Evolutionary conservation across 768 basidiomycete genomes (phyloP).

Genomic region (Tulasnella sp.): DNA sequence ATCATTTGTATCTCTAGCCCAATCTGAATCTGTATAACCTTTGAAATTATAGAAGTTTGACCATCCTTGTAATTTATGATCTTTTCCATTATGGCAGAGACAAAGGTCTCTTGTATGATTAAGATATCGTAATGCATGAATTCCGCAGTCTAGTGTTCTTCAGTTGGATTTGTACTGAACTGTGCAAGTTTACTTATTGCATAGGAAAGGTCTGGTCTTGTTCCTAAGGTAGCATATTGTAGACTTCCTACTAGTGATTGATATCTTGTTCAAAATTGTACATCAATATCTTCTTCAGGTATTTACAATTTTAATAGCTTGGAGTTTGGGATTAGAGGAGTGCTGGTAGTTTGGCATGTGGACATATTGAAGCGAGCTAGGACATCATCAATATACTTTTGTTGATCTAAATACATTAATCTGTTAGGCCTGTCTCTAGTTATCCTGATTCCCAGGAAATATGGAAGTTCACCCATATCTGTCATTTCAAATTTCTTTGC

Average conservation of each 20-base stretch:
- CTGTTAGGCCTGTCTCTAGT: slow-evolving; percentile 6
- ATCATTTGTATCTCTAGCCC: slow-evolving; percentile 13
- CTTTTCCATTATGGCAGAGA: no score
- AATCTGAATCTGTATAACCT: slow-evolving; percentile 21
- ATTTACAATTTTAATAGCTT: background rate
- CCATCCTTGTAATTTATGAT: background rate
- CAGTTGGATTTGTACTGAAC: slow-evolving; percentile 37
- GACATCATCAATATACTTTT: slow-evolving; percentile 11
- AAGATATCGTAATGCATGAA: slow-evolving; percentile 38
- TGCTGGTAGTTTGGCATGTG: background rate
- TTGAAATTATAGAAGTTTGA: background rate
- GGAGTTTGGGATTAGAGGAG: background rate
- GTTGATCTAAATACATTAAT: background rate
- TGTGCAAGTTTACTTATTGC: slow-evolving; percentile 41
- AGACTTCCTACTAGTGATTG: slow-evolving; percentile 36
- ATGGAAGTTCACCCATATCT: background rate
- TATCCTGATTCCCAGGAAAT: slow-evolving; percentile 23
- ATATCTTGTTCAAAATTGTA: background rate
- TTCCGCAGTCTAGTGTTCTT: slow-evolving; percentile 37
- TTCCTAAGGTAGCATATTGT: slow-evolving; percentile 37
- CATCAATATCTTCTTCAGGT: background rate
- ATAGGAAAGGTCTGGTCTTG: slow-evolving; percentile 42
- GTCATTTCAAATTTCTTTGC: slow-evolving; percentile 1
- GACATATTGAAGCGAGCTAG: slow-evolving; percentile 16
- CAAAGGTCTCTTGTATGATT: slow-evolving; percentile 8